Percentiles rank a stretch among this genome's conserved stretches.
Evolutionary conservation across 805 yeast genomes (phyloP).

Genomic region (Candida glaebosa): DNA sequence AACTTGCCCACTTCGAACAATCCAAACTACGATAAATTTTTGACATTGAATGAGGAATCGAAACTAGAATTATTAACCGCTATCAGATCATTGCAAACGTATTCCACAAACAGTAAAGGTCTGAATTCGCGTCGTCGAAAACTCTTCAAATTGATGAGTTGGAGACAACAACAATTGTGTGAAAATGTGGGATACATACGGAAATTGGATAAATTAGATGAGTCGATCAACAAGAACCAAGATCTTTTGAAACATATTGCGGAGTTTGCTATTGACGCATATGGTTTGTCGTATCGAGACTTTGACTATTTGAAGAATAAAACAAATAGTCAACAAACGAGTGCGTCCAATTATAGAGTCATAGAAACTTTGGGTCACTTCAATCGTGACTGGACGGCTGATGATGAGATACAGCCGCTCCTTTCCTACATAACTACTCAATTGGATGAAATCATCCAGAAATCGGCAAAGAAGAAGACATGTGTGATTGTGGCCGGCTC

Average conservation of each 20-base stretch:
- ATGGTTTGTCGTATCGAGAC: conserved; percentile 44
- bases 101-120: conserved; percentile 33
- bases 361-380: conserved; percentile 72
- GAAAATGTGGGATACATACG: conserved; percentile 50
- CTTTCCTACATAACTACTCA: conserved; percentile 47
- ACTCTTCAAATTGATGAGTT: conserved; percentile 45
- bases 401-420: conserved; percentile 43
- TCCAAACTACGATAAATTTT: conserved; percentile 9
- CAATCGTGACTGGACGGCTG: conserved; percentile 73
- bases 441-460: conserved; percentile 30
- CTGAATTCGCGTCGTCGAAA: conserved; percentile 46
- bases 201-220: conserved; percentile 50
- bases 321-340: conserved; percentile 6
- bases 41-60: conserved; percentile 16
- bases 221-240: conserved; percentile 46
- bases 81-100: conserved; percentile 44
- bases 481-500: conserved; percentile 79
- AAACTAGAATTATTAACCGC: conserved; percentile 38
- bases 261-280: conserved; percentile 32
- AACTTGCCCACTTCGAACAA: conserved; percentile 2
- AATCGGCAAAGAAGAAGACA: conserved; percentile 32
- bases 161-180: conserved; percentile 56
- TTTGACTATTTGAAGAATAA: conserved; percentile 16
- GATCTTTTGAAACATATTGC: conserved; percentile 45
- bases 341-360: conserved; percentile 32